Evolutionary conservation across 805 yeast species (phyloP), one percentile per base, ranked within the genome.

Genomic region (Saccharomycopsis malanga): DNA sequence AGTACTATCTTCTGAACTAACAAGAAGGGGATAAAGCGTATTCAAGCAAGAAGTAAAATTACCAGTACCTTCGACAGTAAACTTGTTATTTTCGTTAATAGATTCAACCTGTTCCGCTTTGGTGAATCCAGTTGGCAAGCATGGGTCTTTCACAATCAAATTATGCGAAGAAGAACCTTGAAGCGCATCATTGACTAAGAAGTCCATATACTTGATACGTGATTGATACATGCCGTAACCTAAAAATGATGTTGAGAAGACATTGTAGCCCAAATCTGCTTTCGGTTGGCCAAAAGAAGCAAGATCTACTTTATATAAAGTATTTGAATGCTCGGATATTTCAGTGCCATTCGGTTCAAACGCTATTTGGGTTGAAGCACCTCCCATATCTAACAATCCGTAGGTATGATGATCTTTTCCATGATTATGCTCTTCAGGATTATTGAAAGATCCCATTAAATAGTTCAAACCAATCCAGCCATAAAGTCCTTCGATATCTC

Each of bases 401-500:
- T 70, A 77, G 0, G 83, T 73, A 39, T 69, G 46, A 29, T 50
- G 52, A 37, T 45, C 39, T 32, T 51, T 65, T 4, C 75, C 76
- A 45, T 69, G 73, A 29, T 67, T 57, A 40, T 68, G 72, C 4
- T 57, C 53, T 9, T 53, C 55, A 1, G 69, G 69, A n/a, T 48
- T 37, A 17, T 57, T 58, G 30, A 77, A 62, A 0, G 75, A 57
- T 1, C 76, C 77, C 24, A 73, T 65, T 52, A 77, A 58, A 44
- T 76, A 77, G 57, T 81, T 82, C 22, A 80, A 59, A 0, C 83
- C 72, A 6, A 81, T 61, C 87, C 87, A 82, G 1, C 82, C 80
- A 54, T 77, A 78, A 10, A 81, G 52, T 0, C 87, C 87, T 58
- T 82, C 87, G 2, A 69, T 61, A 51, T 79, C 83, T 0, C 87